Evolutionary conservation across 139 green algal species (phyloP).

Genomic region (Raphidocelis subcapitata): DNA sequence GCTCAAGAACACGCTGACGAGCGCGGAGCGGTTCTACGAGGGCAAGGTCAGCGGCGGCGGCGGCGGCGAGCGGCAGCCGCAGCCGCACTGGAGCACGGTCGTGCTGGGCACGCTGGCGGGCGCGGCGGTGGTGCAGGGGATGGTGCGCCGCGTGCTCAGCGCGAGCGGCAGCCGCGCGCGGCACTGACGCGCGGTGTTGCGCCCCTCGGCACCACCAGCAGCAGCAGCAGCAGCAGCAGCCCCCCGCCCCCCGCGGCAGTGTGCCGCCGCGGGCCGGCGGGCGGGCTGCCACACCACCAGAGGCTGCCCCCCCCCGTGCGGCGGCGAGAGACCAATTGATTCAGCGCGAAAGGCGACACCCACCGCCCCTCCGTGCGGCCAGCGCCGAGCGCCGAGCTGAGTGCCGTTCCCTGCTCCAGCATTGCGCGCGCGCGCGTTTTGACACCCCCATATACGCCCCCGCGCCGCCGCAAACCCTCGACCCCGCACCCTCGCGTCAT

Average conservation of each 20-base stretch:
- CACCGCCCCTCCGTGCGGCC: not conserved
- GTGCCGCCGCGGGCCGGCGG: not conserved
- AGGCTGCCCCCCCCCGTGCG: too few relatives aligned
- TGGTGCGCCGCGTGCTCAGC: not conserved
- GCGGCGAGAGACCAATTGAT: too few relatives aligned
- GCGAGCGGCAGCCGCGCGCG: not conserved
- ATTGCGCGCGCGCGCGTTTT: too few relatives aligned
- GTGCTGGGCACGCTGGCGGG: constrained; percentile 12
- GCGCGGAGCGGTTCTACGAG: constrained; percentile 41
- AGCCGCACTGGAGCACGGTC: constrained; percentile 10
- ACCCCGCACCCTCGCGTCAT: too few relatives aligned
- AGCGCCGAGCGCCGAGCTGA: not conserved
- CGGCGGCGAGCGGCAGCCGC: not conserved
- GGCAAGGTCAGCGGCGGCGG: constrained; percentile 21
- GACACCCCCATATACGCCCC: too few relatives aligned
- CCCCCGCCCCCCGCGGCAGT: not conserved
- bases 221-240: not conserved
- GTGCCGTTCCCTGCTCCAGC: too few relatives aligned
- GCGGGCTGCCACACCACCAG: not conserved
- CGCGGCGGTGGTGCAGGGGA: constrained; percentile 17
- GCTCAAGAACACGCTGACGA: constrained; percentile 79
- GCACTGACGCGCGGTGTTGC: not conserved
- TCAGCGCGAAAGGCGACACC: not conserved
- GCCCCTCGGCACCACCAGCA: not conserved
- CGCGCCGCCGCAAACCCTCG: too few relatives aligned